Evolutionary conservation across 495 filamentous ascomycete species (phyloP).

Genomic region (Neurospora sp.): DNA sequence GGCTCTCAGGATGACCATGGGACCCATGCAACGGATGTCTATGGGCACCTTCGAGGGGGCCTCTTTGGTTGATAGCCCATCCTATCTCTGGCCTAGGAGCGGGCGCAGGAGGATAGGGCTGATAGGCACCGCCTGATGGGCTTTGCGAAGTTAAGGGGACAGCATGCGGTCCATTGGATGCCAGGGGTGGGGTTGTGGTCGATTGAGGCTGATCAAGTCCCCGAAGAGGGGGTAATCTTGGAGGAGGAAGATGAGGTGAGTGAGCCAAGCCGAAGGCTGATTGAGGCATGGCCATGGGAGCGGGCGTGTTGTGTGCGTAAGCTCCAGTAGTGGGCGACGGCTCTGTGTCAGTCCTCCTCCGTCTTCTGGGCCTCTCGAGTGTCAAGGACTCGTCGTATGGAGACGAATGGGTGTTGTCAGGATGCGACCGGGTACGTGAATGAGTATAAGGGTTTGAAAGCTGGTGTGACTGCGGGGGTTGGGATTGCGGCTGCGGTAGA

Average conservation of each 20-base stretch:
- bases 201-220: slow-evolving; percentile 25
- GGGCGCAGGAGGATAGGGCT: slow-evolving; percentile 17
- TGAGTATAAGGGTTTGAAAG: slow-evolving; percentile 8
- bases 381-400: slow-evolving; percentile 23
- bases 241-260: slow-evolving; percentile 29
- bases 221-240: slow-evolving; percentile 35
- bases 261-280: slow-evolving; percentile 24
- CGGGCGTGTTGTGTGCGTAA: slow-evolving; percentile 22
- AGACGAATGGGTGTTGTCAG: slow-evolving; percentile 11
- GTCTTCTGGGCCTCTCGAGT: slow-evolving; percentile 33
- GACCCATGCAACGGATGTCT: not conserved
- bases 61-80: slow-evolving; percentile 31
- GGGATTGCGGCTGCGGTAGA: slow-evolving; percentile 8
- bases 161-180: slow-evolving; percentile 5
- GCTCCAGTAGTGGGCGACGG: slow-evolving; percentile 26
- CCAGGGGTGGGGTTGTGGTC: slow-evolving; percentile 16
- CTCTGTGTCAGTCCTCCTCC: slow-evolving; percentile 35
- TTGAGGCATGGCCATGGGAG: slow-evolving; percentile 9
- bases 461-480: slow-evolving; percentile 7
- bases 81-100: slow-evolving; percentile 28
- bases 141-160: slow-evolving; percentile 2
- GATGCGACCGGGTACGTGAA: slow-evolving; percentile 7
- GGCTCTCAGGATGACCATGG: slow-evolving; percentile 1
- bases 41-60: slow-evolving; percentile 14
- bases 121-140: slow-evolving; percentile 2